Conservation (phyloP, 495 filamentous ascomycete species). For the Penicillium psychrofluorescens region DNA sequence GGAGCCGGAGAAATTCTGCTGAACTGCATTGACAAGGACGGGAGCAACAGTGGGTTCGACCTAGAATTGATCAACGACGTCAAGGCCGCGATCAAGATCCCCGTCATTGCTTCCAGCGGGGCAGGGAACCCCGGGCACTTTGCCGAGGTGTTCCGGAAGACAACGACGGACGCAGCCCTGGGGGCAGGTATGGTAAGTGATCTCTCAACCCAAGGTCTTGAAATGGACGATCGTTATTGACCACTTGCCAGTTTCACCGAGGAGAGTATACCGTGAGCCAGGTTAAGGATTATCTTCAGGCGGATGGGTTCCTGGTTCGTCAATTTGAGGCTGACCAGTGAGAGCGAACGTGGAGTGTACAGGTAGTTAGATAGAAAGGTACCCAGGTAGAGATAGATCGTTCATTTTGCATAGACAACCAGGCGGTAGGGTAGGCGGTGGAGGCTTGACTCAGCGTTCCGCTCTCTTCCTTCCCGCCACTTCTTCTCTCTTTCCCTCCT, state of each 20-base stretch:
- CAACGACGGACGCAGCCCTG: conserved; percentile 82
- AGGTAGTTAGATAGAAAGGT: too few species aligned
- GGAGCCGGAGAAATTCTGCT: conserved; percentile 89
- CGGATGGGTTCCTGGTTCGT: conserved; percentile 66
- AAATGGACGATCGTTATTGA: conserved; percentile 4
- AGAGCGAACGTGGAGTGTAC: neutral
- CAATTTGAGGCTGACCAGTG: conserved; percentile 53
- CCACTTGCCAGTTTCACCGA: conserved; percentile 65
- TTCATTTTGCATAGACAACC: neutral
- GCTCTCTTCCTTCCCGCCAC: conserved; percentile 11
- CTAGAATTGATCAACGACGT: conserved; percentile 84
- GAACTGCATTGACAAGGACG: conserved; percentile 97
- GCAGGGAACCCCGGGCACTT: conserved; percentile 89
- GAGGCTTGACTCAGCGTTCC: conserved; percentile 6
- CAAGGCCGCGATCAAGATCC: conserved; percentile 76
- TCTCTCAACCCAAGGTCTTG: too few species aligned
- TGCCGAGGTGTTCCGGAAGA: conserved; percentile 79
- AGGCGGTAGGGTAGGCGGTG: conserved; percentile 9
- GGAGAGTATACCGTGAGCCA: conserved; percentile 90
- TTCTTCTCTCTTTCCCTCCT: neutral
- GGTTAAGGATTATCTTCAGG: conserved; percentile 78
- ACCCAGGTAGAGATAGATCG: neutral
- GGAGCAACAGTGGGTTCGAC: conserved; percentile 92
- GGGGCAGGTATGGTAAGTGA: conserved; percentile 83
- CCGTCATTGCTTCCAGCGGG: conserved; percentile 91